Evolutionary conservation across 2,329 filamentous ascomycete genomes (phyloP).

Genomic region (Stagonosporopsis rhizophila): DNA sequence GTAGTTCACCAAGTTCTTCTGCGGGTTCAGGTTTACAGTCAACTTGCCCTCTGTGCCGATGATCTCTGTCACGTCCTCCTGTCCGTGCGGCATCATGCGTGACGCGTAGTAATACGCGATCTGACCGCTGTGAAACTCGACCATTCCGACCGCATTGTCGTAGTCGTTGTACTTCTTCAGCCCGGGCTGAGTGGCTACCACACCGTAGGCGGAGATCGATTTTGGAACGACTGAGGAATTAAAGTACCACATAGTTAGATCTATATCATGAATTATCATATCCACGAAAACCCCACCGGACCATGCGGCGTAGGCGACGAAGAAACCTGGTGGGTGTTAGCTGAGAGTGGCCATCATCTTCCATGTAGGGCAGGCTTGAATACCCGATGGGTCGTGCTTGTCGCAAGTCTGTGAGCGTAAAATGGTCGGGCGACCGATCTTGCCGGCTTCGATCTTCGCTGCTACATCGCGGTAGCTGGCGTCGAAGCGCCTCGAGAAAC

Average conservation of each 20-base stretch:
- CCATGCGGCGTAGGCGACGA: slow-evolving; percentile 70
- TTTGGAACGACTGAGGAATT: slow-evolving; percentile 51
- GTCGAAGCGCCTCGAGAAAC: slow-evolving; percentile 72
- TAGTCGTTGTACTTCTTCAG: slow-evolving; percentile 65
- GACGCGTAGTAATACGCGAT: slow-evolving; percentile 70
- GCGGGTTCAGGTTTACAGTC: slow-evolving; percentile 65
- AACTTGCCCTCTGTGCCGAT: slow-evolving; percentile 72
- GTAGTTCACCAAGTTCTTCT: slow-evolving; percentile 62
- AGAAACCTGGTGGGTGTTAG: slow-evolving; percentile 59
- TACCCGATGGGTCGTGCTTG: slow-evolving; percentile 63
- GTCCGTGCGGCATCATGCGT: slow-evolving; percentile 72
- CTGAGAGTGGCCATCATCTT: too few species aligned
- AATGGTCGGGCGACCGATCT: slow-evolving; percentile 66
- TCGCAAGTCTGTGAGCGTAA: slow-evolving; percentile 73
- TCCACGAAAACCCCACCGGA: slow-evolving; percentile 75
- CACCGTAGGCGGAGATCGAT: slow-evolving; percentile 55
- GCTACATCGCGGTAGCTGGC: slow-evolving; percentile 69
- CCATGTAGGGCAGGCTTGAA: too few species aligned
- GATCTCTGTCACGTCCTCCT: slow-evolving; percentile 72
- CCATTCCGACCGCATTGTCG: slow-evolving; percentile 68
- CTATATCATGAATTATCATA: slow-evolving; percentile 74
- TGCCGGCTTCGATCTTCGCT: slow-evolving; percentile 58
- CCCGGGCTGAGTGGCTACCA: slow-evolving; percentile 66
- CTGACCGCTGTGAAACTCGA: slow-evolving; percentile 69
- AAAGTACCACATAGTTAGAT: slow-evolving; percentile 70